Evolutionary conservation across 345 rosid genomes (phyloP).

Genomic region (Tarenaya hassleriana): DNA sequence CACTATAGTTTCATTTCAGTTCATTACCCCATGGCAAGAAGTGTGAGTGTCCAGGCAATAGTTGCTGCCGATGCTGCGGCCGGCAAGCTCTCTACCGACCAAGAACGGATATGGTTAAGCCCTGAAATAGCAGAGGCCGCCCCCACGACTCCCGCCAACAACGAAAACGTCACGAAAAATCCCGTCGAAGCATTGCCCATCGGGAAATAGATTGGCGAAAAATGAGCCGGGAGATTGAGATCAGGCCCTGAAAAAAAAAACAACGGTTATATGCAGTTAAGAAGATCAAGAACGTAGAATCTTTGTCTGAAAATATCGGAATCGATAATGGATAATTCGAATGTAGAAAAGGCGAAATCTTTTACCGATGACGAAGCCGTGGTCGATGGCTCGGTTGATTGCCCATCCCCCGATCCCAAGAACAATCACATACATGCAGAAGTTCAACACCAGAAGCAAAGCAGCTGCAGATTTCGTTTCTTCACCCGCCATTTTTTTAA

Average conservation of each 20-base stretch:
- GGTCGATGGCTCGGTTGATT: constrained; percentile 70
- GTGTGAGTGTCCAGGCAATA: constrained; percentile 84
- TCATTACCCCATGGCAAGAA: constrained; percentile 86
- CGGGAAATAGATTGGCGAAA: constrained; percentile 82
- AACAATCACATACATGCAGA: constrained; percentile 73
- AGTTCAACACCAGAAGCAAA: constrained; percentile 59
- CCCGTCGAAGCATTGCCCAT: constrained; percentile 99
- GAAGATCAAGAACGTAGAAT: not conserved
- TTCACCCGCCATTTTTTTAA: constrained; percentile 39
- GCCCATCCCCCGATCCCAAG: constrained; percentile 90
- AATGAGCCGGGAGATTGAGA: constrained; percentile 75
- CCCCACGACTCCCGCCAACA: constrained; percentile 87
- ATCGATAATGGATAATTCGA: no score
- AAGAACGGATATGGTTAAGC: constrained; percentile 54
- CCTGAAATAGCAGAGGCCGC: constrained; percentile 68
- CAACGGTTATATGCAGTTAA: constrained; percentile 2
- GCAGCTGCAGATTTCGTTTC: constrained; percentile 54
- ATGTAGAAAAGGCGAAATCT: not conserved
- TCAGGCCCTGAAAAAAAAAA: constrained; percentile 48
- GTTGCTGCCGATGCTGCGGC: constrained; percentile 72
- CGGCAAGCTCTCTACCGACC: constrained; percentile 58
- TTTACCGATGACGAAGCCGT: constrained; percentile 84
- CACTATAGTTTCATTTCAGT: not conserved
- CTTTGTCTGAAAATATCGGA: no score
- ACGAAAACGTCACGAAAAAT: constrained; percentile 69